phyloP scores from a whole-genome alignment of 306 rosid genomes.

The Sesbania bispinosa region DNA sequence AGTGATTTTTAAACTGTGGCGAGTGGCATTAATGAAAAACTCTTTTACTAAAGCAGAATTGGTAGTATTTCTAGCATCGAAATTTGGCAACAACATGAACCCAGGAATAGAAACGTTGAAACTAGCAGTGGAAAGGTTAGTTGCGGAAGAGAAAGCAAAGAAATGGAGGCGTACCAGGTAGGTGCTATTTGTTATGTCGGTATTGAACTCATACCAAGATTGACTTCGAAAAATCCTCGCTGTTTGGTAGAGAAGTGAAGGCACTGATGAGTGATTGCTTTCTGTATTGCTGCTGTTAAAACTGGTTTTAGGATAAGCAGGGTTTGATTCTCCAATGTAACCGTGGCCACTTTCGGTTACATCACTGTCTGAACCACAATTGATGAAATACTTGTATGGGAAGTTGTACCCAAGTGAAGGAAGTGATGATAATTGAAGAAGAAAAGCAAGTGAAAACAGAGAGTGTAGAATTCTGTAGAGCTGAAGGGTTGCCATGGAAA shows the following conservation, averaged over 20 bases:
- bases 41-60: constrained; percentile 22
- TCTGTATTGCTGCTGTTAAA: neutral
- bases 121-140: constrained; percentile 24
- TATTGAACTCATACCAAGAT: constrained; percentile 5
- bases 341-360: fast-evolving
- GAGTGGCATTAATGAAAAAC: neutral
- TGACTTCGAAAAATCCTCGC: constrained; percentile 16
- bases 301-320: too few species aligned
- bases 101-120: constrained; percentile 38
- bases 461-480: neutral
- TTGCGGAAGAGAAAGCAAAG: constrained; percentile 30
- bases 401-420: neutral
- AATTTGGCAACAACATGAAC: constrained; percentile 20
- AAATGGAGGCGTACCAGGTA: constrained; percentile 55
- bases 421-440: constrained; percentile 28
- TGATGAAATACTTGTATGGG: constrained; percentile 35
- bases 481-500: constrained; percentile 18
- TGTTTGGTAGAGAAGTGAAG: constrained; percentile 28
- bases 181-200: neutral
- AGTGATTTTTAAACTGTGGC: neutral
- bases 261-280: neutral
- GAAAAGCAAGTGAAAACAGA: neutral
- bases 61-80: neutral
- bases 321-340: constrained; percentile 18
- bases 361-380: constrained; percentile 33